Conservation (phyloP, 768 basidiomycete species). For the Multifurca ochricompacta region DNA sequence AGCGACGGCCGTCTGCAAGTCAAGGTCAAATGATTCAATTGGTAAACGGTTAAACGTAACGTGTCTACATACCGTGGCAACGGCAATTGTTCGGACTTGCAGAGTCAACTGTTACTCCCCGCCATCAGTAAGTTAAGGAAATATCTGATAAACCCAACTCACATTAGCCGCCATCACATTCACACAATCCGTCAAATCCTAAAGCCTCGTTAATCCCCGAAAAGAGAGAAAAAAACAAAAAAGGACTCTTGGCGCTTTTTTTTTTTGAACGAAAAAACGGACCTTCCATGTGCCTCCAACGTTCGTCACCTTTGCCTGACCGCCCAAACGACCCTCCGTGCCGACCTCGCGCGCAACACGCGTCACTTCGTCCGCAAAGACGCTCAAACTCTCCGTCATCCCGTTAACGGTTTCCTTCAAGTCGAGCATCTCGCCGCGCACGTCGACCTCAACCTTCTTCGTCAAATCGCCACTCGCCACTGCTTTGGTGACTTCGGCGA, state of each 20-base stretch:
- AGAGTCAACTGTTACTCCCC: conserved; percentile 57
- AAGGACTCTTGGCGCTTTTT: too few relatives aligned
- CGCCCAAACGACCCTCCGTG: conserved; percentile 91
- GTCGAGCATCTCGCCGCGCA: conserved; percentile 86
- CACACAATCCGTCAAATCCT: conserved; percentile 89
- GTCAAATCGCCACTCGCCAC: conserved; percentile 91
- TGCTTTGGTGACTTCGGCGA: conserved; percentile 91
- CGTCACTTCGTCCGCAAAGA: conserved; percentile 78
- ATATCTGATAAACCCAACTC: conserved; percentile 25
- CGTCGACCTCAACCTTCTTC: conserved; percentile 88
- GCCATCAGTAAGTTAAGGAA: neutral
- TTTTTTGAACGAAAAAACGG: neutral
- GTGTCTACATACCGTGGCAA: conserved; percentile 71
- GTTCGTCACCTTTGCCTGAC: conserved; percentile 87
- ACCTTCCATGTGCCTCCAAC: conserved; percentile 96
- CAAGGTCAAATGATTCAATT: too few relatives aligned
- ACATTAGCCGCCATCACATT: conserved; percentile 94
- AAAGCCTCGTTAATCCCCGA: neutral
- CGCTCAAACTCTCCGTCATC: conserved; percentile 84
- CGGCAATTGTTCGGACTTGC: conserved; percentile 90
- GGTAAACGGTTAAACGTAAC: too few relatives aligned
- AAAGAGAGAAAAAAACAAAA: neutral
- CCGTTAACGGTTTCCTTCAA: conserved; percentile 89
- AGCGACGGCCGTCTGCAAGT: conserved; percentile 80
- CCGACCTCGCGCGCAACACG: conserved; percentile 95